These are phyloP conservation scores for Chlorella sp. DNA, from an alignment of 139 green algal species.

Conservation along the genomic window DNA sequence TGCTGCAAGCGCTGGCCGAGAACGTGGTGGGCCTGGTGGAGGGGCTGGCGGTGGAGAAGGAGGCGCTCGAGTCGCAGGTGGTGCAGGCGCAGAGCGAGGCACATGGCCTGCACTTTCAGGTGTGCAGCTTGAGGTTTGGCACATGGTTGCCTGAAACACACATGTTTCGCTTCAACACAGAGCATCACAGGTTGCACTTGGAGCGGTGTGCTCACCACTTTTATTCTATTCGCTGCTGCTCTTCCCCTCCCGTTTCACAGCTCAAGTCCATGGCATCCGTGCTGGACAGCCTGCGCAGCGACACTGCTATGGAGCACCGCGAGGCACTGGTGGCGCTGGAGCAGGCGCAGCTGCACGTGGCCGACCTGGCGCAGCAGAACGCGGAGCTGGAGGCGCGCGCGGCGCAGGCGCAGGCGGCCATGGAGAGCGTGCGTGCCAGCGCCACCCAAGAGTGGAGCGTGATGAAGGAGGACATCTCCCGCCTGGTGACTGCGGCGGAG, in stretches of 20 bases:
- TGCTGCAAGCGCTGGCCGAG: conserved; percentile 24
- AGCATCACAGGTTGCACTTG: background rate
- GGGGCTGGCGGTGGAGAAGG: conserved; percentile 25
- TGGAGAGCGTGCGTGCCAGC: background rate
- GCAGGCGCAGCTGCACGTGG: background rate
- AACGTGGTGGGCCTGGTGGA: conserved; percentile 27
- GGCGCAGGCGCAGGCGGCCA: background rate
- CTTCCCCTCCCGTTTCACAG: too few relatives aligned
- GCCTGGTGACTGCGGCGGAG: conserved; percentile 20
- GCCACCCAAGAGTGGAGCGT: conserved; percentile 5
- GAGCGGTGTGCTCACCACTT: too few relatives aligned
- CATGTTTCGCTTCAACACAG: background rate
- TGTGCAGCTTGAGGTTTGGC: background rate
- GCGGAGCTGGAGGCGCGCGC: conserved; percentile 7
- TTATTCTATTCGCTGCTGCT: too few relatives aligned
- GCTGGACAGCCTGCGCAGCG: conserved; percentile 20
- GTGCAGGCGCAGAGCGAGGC: conserved; percentile 12
- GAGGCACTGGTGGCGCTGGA: conserved; percentile 24
- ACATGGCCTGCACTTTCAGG: conserved; percentile 14
- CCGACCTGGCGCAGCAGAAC: conserved; percentile 8
- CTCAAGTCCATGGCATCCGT: conserved; percentile 15
- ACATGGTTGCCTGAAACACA: background rate
- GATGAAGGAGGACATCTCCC: conserved; percentile 20
- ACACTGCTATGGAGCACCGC: conserved; percentile 22
- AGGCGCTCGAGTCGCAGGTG: conserved; percentile 24